These are phyloP conservation scores for Microdochium bolleyi DNA, from an alignment of 2,329 filamentous ascomycete genomes.

Conservation along the genomic window DNA sequence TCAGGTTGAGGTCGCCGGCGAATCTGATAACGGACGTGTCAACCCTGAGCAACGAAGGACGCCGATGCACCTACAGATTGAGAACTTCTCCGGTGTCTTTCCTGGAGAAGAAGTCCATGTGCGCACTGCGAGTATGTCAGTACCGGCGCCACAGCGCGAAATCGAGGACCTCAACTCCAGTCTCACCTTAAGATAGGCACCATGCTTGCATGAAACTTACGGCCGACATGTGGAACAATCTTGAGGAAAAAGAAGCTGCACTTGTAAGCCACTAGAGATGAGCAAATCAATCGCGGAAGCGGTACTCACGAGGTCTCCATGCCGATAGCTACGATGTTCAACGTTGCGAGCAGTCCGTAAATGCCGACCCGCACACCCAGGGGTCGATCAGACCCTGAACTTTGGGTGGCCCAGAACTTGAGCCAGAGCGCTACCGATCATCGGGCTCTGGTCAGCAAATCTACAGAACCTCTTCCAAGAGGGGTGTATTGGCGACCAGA, in stretches of 20 bases:
- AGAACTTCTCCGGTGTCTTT: background rate
- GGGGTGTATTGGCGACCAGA: too few species aligned
- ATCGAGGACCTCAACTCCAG: too few species aligned
- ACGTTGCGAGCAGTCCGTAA: background rate
- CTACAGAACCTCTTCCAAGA: too few species aligned
- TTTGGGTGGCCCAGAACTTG: background rate
- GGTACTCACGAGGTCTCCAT: background rate
- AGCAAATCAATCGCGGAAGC: background rate
- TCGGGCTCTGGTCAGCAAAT: too few species aligned
- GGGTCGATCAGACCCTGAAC: background rate
- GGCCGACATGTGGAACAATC: background rate
- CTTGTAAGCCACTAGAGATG: background rate
- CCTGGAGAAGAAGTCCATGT: background rate
- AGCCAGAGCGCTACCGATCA: background rate
- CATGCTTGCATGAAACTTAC: background rate
- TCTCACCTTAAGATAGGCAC: background rate
- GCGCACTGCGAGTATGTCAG: too few species aligned
- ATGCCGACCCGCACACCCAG: background rate
- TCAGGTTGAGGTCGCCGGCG: slow-evolving; percentile 7
- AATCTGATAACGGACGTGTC: too few species aligned
- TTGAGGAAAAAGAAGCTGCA: background rate
- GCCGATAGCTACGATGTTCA: background rate
- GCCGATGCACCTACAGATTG: background rate
- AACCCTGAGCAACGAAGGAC: too few species aligned
- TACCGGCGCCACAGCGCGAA: too few species aligned